Percentiles rank a stretch among this genome's conserved stretches.
phyloP scores from a whole-genome alignment of 192 early-diverging fungal genomes.

The Podila horticola region DNA sequence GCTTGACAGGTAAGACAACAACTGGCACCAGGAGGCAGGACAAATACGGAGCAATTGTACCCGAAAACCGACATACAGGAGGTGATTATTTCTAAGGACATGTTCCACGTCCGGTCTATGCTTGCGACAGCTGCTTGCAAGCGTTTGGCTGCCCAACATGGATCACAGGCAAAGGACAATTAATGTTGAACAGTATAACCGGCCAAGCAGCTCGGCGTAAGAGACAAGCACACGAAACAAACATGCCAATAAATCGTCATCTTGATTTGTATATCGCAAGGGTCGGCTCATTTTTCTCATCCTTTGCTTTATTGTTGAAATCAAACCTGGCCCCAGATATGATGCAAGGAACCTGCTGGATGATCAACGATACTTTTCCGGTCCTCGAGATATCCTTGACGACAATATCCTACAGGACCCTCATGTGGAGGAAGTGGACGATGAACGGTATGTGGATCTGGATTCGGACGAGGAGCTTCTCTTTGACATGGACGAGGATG shows the following conservation, averaged over 20 bases:
- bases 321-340: constrained; percentile 55
- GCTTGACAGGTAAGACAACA: constrained; percentile 45
- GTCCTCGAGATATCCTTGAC: constrained; percentile 13
- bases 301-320: neutral
- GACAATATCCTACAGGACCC: constrained; percentile 7
- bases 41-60: no score
- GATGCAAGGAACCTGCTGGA: constrained; percentile 71
- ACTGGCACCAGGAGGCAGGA: no score
- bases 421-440: constrained; percentile 28
- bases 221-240: neutral
- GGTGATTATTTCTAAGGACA: no score
- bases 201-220: neutral
- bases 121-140: neutral
- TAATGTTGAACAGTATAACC: no score
- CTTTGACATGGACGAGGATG: constrained; percentile 65
- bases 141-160: no score
- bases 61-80: no score
- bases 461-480: constrained; percentile 67
- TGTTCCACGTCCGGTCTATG: no score
- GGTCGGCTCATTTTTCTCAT: neutral
- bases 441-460: constrained; percentile 69
- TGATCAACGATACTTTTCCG: constrained; percentile 36
- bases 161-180: no score
- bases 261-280: neutral
- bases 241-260: neutral